phyloP scores from a whole-genome alignment of 1,139 yeast species.

The Meyerozyma elateridarum region DNA sequence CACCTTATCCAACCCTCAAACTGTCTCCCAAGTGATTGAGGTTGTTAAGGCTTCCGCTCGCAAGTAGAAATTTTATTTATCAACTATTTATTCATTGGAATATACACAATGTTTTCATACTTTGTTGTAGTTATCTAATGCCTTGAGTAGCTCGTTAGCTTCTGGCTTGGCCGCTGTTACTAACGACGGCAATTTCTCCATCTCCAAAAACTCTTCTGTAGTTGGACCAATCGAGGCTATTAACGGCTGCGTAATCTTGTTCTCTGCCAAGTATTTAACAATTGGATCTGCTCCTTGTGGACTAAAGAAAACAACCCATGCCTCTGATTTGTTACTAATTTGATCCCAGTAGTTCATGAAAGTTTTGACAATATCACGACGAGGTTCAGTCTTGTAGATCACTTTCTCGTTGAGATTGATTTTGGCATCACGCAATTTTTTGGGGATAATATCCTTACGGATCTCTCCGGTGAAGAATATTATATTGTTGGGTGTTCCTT shows the following conservation, averaged over 20 bases:
- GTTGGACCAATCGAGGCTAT: conserved; percentile 94
- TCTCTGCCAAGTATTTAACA: conserved; percentile 38
- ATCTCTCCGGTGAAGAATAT: conserved; percentile 84
- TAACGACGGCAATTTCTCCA: conserved; percentile 50
- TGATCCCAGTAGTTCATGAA: conserved; percentile 23
- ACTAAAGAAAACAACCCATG: conserved; percentile 83
- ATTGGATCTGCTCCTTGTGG: conserved; percentile 80
- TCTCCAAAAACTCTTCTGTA: conserved; percentile 59
- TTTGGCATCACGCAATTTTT: conserved; percentile 37
- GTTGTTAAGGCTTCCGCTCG: conserved; percentile 42
- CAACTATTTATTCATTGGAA: conserved; percentile 1
- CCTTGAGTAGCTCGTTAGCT: conserved; percentile 49
- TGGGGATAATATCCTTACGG: conserved; percentile 77
- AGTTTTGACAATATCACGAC: conserved; percentile 41
- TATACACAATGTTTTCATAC: conserved; percentile 2
- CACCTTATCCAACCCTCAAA: conserved; percentile 70
- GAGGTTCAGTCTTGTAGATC: conserved; percentile 61
- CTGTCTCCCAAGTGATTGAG: conserved; percentile 59
- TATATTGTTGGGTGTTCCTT: conserved; percentile 25
- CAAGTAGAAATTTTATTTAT: conserved; percentile 6
- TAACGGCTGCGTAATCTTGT: conserved; percentile 22
- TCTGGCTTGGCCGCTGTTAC: conserved; percentile 73
- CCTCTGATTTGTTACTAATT: conserved; percentile 11
- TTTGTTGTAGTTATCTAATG: conserved; percentile 9
- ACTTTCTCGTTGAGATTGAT: conserved; percentile 57